Evolutionary conservation across 495 filamentous ascomycete genomes (phyloP).

Genomic region (Hyaloscypha variabilis): DNA sequence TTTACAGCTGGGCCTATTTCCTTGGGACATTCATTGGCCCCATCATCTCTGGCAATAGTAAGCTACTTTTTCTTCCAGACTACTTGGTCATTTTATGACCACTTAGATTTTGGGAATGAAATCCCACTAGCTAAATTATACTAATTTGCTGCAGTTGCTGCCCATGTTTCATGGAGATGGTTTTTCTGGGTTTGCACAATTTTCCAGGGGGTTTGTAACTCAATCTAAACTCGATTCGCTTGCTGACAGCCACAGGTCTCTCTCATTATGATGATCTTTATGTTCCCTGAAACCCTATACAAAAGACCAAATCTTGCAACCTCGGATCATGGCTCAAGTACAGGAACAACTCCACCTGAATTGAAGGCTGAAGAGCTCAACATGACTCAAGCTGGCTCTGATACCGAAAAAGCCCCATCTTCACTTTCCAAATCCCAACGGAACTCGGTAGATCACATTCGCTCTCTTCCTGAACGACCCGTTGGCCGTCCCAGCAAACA

Average conservation of each 20-base stretch:
- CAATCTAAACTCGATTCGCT: constrained; percentile 35
- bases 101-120: too few species aligned
- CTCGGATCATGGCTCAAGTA: background rate
- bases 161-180: constrained; percentile 64
- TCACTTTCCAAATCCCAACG: background rate
- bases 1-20: constrained; percentile 23
- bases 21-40: constrained; percentile 47
- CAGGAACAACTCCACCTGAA: too few species aligned
- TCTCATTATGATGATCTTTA: constrained; percentile 41
- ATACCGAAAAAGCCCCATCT: background rate
- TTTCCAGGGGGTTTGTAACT: constrained; percentile 43
- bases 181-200: constrained; percentile 55
- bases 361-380: too few species aligned
- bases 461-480: constrained; percentile 31
- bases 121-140: too few species aligned
- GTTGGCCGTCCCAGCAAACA: constrained; percentile 52
- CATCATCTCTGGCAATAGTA: constrained; percentile 58
- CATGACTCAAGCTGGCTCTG: background rate
- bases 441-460: background rate
- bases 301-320: constrained; percentile 36
- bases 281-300: constrained; percentile 65
- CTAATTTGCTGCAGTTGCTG: constrained; percentile 38
- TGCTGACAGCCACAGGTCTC: constrained; percentile 1
- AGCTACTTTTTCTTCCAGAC: too few species aligned
- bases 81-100: too few species aligned